These are phyloP conservation scores for Cyberlindnera misumaiensis DNA, from an alignment of 805 yeast species.

Conservation along the genomic window DNA sequence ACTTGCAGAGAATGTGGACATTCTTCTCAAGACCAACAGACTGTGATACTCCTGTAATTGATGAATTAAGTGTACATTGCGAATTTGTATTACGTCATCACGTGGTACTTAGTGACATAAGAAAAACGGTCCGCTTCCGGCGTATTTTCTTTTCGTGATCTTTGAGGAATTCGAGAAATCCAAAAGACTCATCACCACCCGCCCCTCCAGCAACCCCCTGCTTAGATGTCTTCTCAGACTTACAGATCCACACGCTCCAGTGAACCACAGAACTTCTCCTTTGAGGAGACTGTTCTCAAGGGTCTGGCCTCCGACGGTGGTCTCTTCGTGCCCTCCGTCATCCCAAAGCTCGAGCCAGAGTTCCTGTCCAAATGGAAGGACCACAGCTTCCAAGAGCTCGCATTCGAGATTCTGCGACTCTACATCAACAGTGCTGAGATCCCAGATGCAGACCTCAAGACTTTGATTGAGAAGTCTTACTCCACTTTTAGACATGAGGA, in stretches of 20 bases:
- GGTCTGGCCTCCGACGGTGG: constrained; percentile 98
- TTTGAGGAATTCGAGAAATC: no score
- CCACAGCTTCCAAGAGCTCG: constrained; percentile 76
- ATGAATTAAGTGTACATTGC: no score
- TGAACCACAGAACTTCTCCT: constrained; percentile 44
- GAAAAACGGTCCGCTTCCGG: constrained; percentile 1
- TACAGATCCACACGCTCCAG: constrained; percentile 79
- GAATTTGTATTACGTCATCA: not conserved
- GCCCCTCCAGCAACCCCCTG: not conserved
- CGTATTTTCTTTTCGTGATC: not conserved
- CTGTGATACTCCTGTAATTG: constrained; percentile 4
- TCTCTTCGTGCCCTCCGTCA: constrained; percentile 76
- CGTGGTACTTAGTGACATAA: not conserved
- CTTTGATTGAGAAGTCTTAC: constrained; percentile 65
- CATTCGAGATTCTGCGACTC: constrained; percentile 75
- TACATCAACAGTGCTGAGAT: constrained; percentile 74
- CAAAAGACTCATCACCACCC: not conserved
- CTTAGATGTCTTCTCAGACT: constrained; percentile 36
- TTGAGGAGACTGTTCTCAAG: constrained; percentile 77
- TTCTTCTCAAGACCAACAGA: constrained; percentile 53
- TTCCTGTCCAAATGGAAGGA: constrained; percentile 64
- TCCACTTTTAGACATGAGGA: constrained; percentile 82
- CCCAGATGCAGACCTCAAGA: constrained; percentile 56
- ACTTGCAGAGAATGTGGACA: constrained; percentile 70
- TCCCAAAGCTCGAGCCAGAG: constrained; percentile 56